These are phyloP conservation scores for Neofusicoccum sp. DNA, from an alignment of 2,329 filamentous ascomycete species.

Conservation along the genomic window DNA sequence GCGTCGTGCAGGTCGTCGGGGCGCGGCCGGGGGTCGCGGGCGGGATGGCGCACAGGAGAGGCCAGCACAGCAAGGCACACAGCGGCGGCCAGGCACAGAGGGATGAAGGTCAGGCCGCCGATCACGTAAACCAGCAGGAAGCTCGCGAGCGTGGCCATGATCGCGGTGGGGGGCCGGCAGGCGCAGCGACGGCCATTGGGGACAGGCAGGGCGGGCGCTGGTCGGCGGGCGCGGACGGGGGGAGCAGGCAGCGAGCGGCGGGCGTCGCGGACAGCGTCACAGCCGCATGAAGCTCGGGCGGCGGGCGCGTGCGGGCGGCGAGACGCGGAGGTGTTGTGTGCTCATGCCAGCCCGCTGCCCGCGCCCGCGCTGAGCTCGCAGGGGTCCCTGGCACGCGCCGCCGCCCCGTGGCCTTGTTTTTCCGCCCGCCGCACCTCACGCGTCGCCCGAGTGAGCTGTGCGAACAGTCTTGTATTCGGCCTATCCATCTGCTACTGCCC, in stretches of 20 bases:
- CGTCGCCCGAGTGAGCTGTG: no score
- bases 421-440: no score
- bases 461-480: no score
- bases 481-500: no score
- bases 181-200: slow-evolving; percentile 17
- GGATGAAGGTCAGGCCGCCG: slow-evolving; percentile 86
- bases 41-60: slow-evolving; percentile 56
- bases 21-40: slow-evolving; percentile 55
- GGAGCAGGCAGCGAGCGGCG: neutral
- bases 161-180: slow-evolving; percentile 5
- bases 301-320: no score
- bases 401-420: no score
- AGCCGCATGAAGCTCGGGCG: no score
- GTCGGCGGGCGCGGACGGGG: neutral
- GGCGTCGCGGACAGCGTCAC: neutral
- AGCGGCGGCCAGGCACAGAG: slow-evolving; percentile 65
- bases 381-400: no score
- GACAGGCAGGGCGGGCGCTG: slow-evolving; percentile 10
- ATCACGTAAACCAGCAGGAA: slow-evolving; percentile 79
- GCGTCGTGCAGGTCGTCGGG: slow-evolving; percentile 54
- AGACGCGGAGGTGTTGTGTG: no score
- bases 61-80: slow-evolving; percentile 70
- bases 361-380: no score
- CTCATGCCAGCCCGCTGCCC: no score
- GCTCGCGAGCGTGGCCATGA: slow-evolving; percentile 44